Percentiles rank a stretch among this genome's conserved stretches.
These are phyloP conservation scores for Mycena polygramma DNA, from an alignment of 768 basidiomycete species.

Conservation along the genomic window DNA sequence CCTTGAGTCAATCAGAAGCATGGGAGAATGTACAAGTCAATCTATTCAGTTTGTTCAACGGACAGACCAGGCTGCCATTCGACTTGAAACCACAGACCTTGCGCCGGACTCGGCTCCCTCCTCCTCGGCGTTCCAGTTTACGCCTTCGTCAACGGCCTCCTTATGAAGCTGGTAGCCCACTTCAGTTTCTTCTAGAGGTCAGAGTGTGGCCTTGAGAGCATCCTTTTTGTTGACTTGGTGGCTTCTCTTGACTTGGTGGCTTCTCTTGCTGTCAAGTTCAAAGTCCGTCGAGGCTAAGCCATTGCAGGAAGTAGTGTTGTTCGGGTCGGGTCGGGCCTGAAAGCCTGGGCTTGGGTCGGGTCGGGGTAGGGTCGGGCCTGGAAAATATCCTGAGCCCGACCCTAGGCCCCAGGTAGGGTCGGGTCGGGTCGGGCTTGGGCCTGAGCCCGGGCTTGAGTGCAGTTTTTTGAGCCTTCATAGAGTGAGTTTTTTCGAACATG, in stretches of 20 bases:
- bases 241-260: no score
- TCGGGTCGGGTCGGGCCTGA: no score
- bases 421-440: no score
- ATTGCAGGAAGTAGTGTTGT: no score
- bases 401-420: no score
- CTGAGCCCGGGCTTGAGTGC: no score
- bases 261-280: no score
- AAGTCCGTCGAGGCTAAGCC: slow-evolving; percentile 14
- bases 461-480: no score
- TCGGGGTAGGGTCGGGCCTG: no score
- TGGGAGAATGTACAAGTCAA: slow-evolving; percentile 46
- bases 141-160: slow-evolving; percentile 24
- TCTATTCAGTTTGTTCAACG: slow-evolving; percentile 5
- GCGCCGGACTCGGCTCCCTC: slow-evolving; percentile 28
- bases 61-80: background rate
- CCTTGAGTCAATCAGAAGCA: slow-evolving; percentile 48
- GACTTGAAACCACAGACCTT: slow-evolving; percentile 29
- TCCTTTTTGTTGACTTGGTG: slow-evolving; percentile 12
- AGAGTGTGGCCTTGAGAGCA: slow-evolving; percentile 16
- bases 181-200: slow-evolving; percentile 32
- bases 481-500: no score
- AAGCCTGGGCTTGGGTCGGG: no score
- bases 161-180: slow-evolving; percentile 36
- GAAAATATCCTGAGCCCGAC: no score
- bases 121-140: slow-evolving; percentile 29